These are phyloP conservation scores for Hymenoscyphus linearis DNA, from an alignment of 2,329 filamentous ascomycete species.

Conservation along the genomic window DNA sequence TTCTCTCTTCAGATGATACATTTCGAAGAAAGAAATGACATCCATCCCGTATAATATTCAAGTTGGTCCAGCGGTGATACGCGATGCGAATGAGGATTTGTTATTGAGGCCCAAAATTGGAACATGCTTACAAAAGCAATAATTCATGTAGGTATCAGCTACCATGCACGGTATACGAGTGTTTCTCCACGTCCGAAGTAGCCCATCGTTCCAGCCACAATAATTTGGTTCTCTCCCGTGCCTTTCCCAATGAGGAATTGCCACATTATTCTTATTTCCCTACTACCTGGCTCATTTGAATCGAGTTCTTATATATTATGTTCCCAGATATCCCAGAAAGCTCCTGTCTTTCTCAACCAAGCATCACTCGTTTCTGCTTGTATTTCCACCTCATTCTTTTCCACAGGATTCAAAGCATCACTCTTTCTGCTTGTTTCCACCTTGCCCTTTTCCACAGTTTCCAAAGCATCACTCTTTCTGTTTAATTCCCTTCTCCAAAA, in stretches of 20 bases:
- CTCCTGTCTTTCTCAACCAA: background rate
- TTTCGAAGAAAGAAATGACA: no score
- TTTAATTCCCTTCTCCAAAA: background rate
- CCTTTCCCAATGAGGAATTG: background rate
- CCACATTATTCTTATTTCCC: background rate
- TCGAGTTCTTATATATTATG: background rate
- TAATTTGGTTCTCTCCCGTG: background rate
- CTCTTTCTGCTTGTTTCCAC: background rate
- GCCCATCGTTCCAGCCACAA: background rate
- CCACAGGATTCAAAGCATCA: background rate
- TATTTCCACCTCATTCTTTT: background rate
- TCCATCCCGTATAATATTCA: no score
- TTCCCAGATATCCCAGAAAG: background rate
- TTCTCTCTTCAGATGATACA: no score
- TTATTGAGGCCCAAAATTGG: background rate
- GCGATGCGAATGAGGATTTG: background rate
- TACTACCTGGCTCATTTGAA: background rate
- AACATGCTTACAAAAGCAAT: background rate
- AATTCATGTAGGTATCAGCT: background rate
- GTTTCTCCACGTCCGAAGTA: no score
- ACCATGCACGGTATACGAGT: background rate
- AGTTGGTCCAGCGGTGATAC: no score
- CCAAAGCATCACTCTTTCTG: background rate
- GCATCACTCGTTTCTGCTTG: conserved; percentile 1
- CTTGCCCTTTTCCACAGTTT: background rate